phyloP scores from a whole-genome alignment of 169 alveolate species.

The Eimeria maxima region DNA sequence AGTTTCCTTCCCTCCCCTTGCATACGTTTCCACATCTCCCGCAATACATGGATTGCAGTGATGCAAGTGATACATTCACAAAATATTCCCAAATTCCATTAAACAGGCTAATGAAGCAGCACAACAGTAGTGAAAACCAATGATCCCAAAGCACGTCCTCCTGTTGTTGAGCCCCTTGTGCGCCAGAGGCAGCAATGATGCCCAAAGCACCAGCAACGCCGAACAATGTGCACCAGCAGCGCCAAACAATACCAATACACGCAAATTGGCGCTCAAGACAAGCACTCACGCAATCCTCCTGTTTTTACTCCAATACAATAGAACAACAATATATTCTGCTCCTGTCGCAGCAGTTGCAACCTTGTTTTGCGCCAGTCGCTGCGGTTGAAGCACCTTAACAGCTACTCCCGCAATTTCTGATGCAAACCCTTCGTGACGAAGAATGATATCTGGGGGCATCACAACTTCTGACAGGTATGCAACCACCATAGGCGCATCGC shows the following conservation, averaged over 20 bases:
- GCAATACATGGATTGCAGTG: background rate
- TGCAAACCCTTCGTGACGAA: background rate
- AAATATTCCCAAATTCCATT: background rate
- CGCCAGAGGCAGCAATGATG: background rate
- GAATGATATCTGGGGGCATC: background rate
- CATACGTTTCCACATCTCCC: background rate
- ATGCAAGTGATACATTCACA: background rate
- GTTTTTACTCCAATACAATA: background rate
- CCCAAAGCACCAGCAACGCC: background rate
- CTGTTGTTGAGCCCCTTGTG: background rate
- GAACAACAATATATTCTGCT: background rate
- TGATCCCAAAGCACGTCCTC: background rate
- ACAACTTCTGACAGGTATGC: background rate
- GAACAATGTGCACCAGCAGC: background rate
- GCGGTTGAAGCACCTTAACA: background rate
- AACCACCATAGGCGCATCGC: background rate
- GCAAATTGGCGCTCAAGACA: background rate
- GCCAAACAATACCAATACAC: background rate
- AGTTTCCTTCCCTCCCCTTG: background rate
- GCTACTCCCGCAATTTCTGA: background rate
- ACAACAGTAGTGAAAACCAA: background rate
- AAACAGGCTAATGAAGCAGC: background rate
- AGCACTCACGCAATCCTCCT: background rate
- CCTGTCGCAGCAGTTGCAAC: background rate
- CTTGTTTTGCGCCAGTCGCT: background rate